phyloP scores from a whole-genome alignment of 2,329 filamentous ascomycete species.

The Exophiala aquamarina region DNA sequence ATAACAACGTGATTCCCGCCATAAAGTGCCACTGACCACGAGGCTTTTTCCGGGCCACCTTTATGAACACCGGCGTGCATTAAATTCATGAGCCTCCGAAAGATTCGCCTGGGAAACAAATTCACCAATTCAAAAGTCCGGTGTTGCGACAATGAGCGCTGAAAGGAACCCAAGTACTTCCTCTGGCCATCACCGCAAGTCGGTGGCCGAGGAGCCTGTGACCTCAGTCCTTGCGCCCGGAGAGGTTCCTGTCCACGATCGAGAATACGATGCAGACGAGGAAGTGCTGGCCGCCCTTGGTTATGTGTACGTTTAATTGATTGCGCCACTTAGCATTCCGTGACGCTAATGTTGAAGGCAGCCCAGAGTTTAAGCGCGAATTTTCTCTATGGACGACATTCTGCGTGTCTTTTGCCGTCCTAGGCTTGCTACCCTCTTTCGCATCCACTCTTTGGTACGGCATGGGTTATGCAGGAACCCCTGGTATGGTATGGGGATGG shows the following conservation, averaged over 20 bases:
- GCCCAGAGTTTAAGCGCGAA: conserved; percentile 66
- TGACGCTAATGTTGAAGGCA: conserved; percentile 40
- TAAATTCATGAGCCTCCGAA: too few species aligned
- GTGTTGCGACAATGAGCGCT: conserved; percentile 15
- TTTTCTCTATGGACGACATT: conserved; percentile 74
- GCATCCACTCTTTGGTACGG: conserved; percentile 72
- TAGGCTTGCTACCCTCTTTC: conserved; percentile 70
- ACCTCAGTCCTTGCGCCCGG: conserved; percentile 52
- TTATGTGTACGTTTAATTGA: conserved; percentile 51
- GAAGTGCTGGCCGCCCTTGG: conserved; percentile 63
- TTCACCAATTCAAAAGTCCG: background rate
- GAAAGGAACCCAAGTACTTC: conserved; percentile 18
- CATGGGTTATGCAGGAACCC: conserved; percentile 59
- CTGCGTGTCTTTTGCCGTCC: conserved; percentile 70
- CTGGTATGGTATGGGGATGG: conserved; percentile 74
- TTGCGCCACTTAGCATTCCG: background rate
- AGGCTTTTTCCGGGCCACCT: too few species aligned
- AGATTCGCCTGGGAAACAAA: background rate
- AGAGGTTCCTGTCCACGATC: conserved; percentile 49
- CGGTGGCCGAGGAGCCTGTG: conserved; percentile 51
- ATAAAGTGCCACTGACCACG: too few species aligned
- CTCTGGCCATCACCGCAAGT: conserved; percentile 30
- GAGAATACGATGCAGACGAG: conserved; percentile 55
- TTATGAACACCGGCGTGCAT: background rate
- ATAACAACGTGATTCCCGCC: too few species aligned